Evolutionary conservation across 306 rosid species (phyloP), one percentile per base, ranked within the genome.

Genomic region (Acacia melanoxylon): DNA sequence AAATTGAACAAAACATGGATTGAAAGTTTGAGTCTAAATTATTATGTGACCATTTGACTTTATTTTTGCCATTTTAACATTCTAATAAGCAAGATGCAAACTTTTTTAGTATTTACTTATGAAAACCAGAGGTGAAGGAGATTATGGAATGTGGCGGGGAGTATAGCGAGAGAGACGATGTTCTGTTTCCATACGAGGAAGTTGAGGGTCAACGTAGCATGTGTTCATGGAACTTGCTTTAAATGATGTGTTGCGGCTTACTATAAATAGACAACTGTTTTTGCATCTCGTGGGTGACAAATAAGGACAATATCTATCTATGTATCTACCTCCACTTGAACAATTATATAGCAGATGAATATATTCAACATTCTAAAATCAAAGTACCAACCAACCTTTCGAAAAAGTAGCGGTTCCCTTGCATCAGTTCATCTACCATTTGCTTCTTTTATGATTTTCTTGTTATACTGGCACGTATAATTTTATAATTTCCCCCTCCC

Each of bases 181-280:
- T 79, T 46, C 8, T 33, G 5, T 72, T 79, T 87, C 79, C 68
- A 42, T 70, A 42, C 29, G 2, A 33, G 37, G 76, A 59, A 48
- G 4, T 13, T 74, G 56, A 12, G 46, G 54, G 76, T 77, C 56
- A 72, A 73, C 80, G 68, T 80, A 80, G 74, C 85, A 74, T 37
- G 58, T 51, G 81, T 61, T 78, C 84, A 54, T 56, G 65, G 33
- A 80, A 70, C 59, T 46, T 68, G 71, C 79, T 62, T 70, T 80
- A 37, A 85, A 76, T 79, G 76, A 79, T 70, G 31, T 67, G 73
- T 27, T 58, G 59, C 72, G 24, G 68, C 81, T 10, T 75, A 41
- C 83, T 68, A 75, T 71, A 81, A 22, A 24, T 87, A 51, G 77
- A 72, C 51, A 72, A 67, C 76, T 24, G 15, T 14, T 22, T 10